Evolutionary conservation across 1,139 yeast species (phyloP).

Genomic region (Suhomyces coccinellae): DNA sequence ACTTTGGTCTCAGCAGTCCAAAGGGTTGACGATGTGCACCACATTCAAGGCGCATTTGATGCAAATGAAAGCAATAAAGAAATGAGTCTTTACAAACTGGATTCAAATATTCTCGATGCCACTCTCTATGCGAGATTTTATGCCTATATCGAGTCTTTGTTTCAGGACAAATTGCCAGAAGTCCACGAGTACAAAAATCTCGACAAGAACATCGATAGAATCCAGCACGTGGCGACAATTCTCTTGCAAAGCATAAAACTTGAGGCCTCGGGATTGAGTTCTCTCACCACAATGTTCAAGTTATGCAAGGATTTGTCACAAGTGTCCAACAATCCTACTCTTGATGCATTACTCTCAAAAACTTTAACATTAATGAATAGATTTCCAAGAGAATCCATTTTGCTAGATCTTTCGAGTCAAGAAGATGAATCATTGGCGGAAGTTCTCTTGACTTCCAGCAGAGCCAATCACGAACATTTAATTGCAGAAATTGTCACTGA

Average conservation of each 20-base stretch:
- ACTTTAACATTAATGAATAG: constrained; percentile 2
- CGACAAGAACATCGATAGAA: constrained; percentile 32
- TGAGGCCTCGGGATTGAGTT: constrained; percentile 12
- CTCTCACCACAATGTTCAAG: constrained; percentile 21
- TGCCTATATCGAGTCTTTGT: constrained; percentile 32
- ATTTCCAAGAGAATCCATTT: background rate
- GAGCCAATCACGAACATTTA: constrained; percentile 13
- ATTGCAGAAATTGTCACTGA: constrained; percentile 20
- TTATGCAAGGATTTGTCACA: constrained; percentile 28
- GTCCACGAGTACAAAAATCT: constrained; percentile 39
- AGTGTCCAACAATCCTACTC: constrained; percentile 17
- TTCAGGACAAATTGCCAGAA: constrained; percentile 28
- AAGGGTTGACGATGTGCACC: background rate
- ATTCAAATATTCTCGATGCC: constrained; percentile 17
- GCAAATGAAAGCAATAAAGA: background rate
- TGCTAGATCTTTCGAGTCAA: constrained; percentile 1
- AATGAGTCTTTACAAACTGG: background rate
- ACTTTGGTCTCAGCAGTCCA: constrained; percentile 8
- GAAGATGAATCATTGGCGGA: constrained; percentile 30
- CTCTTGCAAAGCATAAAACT: constrained; percentile 13
- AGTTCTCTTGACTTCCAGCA: constrained; percentile 18
- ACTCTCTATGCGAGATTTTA: constrained; percentile 24
- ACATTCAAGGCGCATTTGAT: background rate
- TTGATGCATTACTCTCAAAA: constrained; percentile 4
- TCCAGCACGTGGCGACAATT: constrained; percentile 25